Conservation (phyloP, 2,329 filamentous ascomycete species). For the Cladobotryum mycophilum region DNA sequence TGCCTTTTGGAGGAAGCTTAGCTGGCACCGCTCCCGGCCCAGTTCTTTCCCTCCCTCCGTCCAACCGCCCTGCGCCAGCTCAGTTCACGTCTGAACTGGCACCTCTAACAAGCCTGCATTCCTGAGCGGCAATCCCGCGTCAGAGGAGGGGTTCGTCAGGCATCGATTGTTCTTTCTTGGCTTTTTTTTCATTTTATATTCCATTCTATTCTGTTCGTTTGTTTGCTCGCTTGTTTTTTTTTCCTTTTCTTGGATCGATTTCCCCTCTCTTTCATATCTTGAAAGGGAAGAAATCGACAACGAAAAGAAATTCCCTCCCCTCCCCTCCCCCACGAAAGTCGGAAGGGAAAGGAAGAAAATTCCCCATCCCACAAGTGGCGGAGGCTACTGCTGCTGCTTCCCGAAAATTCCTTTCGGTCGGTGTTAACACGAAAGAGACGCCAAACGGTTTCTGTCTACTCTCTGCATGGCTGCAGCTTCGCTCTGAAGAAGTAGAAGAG, state of each 20-base stretch:
- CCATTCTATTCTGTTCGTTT: background rate
- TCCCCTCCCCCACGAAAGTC: too few relatives aligned
- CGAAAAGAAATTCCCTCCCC: background rate
- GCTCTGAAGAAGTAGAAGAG: too few relatives aligned
- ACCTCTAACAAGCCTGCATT: background rate
- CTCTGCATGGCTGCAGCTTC: slow-evolving; percentile 8
- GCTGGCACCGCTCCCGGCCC: too few relatives aligned
- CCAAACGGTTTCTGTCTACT: background rate
- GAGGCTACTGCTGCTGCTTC: too few relatives aligned
- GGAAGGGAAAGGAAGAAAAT: background rate
- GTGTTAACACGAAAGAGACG: background rate
- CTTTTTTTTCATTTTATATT: background rate
- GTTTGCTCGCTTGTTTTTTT: background rate
- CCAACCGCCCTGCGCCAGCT: background rate
- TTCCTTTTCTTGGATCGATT: background rate
- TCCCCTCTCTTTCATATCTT: background rate
- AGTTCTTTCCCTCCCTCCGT: background rate
- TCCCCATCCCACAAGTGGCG: too few relatives aligned
- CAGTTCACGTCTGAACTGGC: background rate
- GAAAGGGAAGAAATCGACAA: background rate
- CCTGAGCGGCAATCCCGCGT: background rate
- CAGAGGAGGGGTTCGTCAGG: background rate
- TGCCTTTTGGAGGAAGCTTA: too few relatives aligned
- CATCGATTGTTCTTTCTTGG: background rate
- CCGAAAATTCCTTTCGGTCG: too few relatives aligned